Evolutionary conservation across 495 filamentous ascomycete genomes (phyloP), one percentile per base, ranked within the genome.

Genomic region (Neurospora tetrasperma): DNA sequence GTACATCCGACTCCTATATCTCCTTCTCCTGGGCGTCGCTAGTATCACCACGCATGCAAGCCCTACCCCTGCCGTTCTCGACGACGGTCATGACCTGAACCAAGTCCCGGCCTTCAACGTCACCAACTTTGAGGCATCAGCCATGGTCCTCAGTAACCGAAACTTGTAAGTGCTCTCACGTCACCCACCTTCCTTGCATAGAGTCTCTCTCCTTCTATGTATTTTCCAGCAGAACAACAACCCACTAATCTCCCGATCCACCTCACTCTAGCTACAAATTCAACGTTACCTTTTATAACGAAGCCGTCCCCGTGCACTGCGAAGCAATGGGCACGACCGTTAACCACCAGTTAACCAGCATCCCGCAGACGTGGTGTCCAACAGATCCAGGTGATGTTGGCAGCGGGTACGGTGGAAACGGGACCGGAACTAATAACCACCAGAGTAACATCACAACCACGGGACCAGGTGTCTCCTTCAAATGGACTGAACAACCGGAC

Each of bases 121-220:
- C 42, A 75, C 66, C 38, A 62, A 74, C 27, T 79, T 80, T 27
- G 42, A 70, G 10, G 78, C 79, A 3, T 59, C 48, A 42, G 78
- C 74, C 18, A 48, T 80, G 3, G 62, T 74, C 6, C 69, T 79
- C 35, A 78, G 76, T 73, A 69, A 79, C 71, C 70, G 75, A 8
- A 74, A 72, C 69, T 79, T 72, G 79, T 76, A 73, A 68, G 70
- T 46, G 35, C 31, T 66, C 39, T 35, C 20, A 48, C n/a, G 44
- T 16, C 31, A 54, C 44, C 44, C 18, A 11, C 9, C 40, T 41
- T 41, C 40, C 12, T 42, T 7, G 14, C 14, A 42, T 42, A 5
- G 12, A 42, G 41, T 42, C 41, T 42, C 4, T 42, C 41, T 42
- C 38, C 14, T 44, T n/a, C 35, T 20, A 12, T 66, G 14, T 59